These are phyloP conservation scores for Paraurostyla sp. DNA, from an alignment of 73 alveolate species.

Conservation along the genomic window DNA sequence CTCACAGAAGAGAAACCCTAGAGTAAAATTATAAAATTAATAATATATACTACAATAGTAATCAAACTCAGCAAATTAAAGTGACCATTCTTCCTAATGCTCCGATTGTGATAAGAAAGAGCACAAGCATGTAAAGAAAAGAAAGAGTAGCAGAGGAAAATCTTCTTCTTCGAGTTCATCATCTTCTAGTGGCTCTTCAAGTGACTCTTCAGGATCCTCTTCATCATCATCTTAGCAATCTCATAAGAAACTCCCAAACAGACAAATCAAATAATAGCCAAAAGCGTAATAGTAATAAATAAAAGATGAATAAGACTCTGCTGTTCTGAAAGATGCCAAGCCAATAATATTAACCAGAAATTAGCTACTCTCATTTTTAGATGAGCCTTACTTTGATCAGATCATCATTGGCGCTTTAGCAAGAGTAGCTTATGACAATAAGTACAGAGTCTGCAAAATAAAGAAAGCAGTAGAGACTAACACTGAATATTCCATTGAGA, in stretches of 20 bases:
- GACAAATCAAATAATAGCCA: not conserved
- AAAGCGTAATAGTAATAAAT: not conserved
- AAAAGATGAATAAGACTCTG: not conserved
- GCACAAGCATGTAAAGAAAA: not conserved
- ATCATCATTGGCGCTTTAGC: not conserved
- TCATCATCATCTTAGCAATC: conserved; percentile 4
- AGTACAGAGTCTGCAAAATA: conserved; percentile 16
- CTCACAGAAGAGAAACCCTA: too few species aligned
- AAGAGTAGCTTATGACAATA: not conserved
- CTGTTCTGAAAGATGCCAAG: not conserved
- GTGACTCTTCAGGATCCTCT: too few species aligned
- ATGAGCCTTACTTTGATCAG: conserved; percentile 30
- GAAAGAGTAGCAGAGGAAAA: not conserved
- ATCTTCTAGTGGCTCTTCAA: not conserved
- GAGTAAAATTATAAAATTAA: too few species aligned
- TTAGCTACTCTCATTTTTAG: not conserved
- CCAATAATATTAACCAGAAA: conserved; percentile 15
- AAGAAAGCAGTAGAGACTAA: not conserved
- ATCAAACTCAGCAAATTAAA: not conserved
- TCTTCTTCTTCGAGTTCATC: not conserved
- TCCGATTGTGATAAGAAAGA: not conserved
- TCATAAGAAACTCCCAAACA: not conserved
- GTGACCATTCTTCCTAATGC: conserved; percentile 32
- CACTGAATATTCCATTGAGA: not conserved
- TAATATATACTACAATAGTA: not conserved